These are phyloP conservation scores for Myochromella boudieri DNA, from an alignment of 768 basidiomycete genomes.

Conservation along the genomic window DNA sequence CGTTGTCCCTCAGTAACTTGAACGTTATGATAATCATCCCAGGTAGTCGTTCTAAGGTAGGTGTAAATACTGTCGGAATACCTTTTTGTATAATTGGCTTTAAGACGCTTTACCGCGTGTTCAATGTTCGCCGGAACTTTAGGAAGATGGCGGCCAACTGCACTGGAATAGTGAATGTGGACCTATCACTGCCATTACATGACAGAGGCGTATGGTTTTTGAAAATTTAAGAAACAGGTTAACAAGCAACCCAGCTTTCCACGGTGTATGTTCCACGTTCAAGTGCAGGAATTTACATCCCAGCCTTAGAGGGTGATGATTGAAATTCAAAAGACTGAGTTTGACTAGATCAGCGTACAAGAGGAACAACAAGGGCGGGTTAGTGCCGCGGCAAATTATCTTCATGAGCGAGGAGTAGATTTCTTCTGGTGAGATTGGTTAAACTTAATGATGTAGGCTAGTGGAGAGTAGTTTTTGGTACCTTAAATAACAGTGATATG, in stretches of 20 bases:
- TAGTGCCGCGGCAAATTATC: no score
- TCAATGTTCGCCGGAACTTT: conserved; percentile 9
- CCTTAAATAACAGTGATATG: conserved; percentile 32
- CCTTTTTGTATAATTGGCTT: conserved; percentile 15
- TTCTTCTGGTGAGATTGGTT: no score
- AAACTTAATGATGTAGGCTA: no score
- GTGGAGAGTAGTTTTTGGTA: no score
- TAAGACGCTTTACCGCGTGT: conserved; percentile 6
- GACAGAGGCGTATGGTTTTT: no score
- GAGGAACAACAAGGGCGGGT: no score
- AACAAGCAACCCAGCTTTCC: conserved; percentile 23
- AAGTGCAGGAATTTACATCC: no score
- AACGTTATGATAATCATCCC: conserved; percentile 37
- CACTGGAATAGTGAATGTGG: conserved; percentile 2
- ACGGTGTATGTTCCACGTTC: no score
- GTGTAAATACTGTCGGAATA: background rate
- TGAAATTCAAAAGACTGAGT: no score
- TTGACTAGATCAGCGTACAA: no score
- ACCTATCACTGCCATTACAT: conserved; percentile 17
- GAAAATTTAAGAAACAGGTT: conserved; percentile 29
- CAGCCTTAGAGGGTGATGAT: no score
- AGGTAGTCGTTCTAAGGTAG: conserved; percentile 39
- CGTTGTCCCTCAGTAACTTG: conserved; percentile 26
- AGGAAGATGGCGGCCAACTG: conserved; percentile 4
- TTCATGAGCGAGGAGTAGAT: no score